Conservation (phyloP, 73 alveolate genomes). For the Paramecium primaurelia region DNA sequence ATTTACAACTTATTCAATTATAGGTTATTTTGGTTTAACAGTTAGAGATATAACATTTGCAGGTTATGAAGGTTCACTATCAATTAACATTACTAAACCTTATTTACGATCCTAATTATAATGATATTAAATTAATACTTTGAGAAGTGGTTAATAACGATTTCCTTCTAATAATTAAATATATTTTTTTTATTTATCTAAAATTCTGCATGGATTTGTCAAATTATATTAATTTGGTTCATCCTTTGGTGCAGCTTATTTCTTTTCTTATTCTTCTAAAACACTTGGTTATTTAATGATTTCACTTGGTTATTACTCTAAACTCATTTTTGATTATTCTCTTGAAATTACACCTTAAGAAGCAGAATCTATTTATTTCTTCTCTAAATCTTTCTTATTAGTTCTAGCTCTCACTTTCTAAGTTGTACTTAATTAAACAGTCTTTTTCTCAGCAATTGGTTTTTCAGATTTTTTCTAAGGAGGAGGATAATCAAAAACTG, state of each 20-base stretch:
- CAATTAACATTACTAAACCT: conserved; percentile 83
- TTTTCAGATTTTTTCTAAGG: conserved; percentile 80
- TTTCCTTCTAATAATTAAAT: conserved; percentile 70
- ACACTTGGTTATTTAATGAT: conserved; percentile 71
- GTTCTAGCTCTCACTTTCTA: conserved; percentile 94
- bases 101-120: conserved; percentile 67
- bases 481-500: conserved; percentile 86
- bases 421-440: conserved; percentile 93
- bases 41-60: conserved; percentile 74
- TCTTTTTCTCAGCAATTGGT: conserved; percentile 80
- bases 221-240: conserved; percentile 83
- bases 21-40: conserved; percentile 68
- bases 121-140: not conserved
- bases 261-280: conserved; percentile 68
- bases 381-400: conserved; percentile 71
- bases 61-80: conserved; percentile 61
- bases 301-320: conserved; percentile 62
- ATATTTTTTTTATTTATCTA: conserved; percentile 82
- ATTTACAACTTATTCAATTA: conserved; percentile 60
- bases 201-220: conserved; percentile 87
- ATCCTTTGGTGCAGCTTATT: conserved; percentile 80
- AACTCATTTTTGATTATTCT: conserved; percentile 59
- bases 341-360: not conserved
- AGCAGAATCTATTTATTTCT: not conserved
- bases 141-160: conserved; percentile 85